Conservation (phyloP, 2,329 filamentous ascomycete species). For the Venturia nashicola region DNA sequence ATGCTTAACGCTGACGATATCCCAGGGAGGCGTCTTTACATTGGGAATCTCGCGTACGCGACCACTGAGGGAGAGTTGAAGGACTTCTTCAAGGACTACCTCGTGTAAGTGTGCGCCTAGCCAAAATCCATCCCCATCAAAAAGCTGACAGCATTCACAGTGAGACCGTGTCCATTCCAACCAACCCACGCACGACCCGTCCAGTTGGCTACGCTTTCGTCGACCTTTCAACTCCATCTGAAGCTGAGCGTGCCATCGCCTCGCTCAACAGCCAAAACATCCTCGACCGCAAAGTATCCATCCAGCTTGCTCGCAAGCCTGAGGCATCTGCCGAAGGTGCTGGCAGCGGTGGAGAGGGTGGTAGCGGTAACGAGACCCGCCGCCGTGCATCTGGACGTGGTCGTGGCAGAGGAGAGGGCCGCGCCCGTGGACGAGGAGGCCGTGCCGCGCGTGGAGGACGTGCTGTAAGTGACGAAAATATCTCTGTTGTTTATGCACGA, state of each 20-base stretch:
- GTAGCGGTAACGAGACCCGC: conserved; percentile 50
- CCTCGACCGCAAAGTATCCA: conserved; percentile 96
- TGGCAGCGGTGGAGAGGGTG: conserved; percentile 61
- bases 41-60: conserved; percentile 99
- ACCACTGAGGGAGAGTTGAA: conserved; percentile 99
- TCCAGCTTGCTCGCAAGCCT: conserved; percentile 96
- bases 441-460: conserved; percentile 52
- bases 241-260: conserved; percentile 89
- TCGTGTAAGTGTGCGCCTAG: conserved; percentile 63
- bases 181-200: conserved; percentile 97
- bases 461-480: conserved; percentile 42
- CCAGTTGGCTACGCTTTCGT: conserved; percentile 99
- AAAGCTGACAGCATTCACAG: conserved; percentile 35
- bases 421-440: conserved; percentile 48
- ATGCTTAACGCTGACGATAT: neutral
- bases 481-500: conserved; percentile 28
- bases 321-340: conserved; percentile 76
- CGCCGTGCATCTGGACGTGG: conserved; percentile 44
- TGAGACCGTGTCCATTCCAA: conserved; percentile 97
- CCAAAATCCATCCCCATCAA: neutral
- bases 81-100: conserved; percentile 98
- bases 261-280: conserved; percentile 97
- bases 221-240: conserved; percentile 84
- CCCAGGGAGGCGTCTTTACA: conserved; percentile 70
- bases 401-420: conserved; percentile 45